Conservation (phyloP, 2,329 filamentous ascomycete species). For the Trichoderma sp. region DNA sequence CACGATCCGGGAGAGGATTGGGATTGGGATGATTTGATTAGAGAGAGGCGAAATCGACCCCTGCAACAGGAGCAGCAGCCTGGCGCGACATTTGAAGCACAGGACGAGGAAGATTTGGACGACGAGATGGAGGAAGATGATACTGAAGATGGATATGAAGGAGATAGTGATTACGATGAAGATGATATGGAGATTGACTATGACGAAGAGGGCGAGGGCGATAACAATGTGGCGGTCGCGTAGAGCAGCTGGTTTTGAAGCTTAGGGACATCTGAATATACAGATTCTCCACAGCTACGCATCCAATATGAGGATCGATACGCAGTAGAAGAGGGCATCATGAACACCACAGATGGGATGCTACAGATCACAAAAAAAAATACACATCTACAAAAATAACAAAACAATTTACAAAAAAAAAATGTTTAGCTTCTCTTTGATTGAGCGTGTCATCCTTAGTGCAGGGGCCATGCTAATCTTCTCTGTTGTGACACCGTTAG, state of each 20-base stretch:
- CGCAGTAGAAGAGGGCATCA: background rate
- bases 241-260: background rate
- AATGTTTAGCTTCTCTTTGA: constrained; percentile 70
- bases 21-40: constrained; percentile 35
- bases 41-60: constrained; percentile 16
- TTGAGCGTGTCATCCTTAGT: constrained; percentile 94
- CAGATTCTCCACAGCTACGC: too few species aligned
- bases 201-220: background rate
- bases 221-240: background rate
- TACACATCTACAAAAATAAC: background rate
- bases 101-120: background rate
- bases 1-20: constrained; percentile 30
- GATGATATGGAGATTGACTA: background rate
- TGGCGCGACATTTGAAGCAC: background rate
- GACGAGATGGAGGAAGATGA: constrained; percentile 20
- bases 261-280: background rate
- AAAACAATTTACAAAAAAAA: constrained; percentile 23
- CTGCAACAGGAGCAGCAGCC: constrained; percentile 1
- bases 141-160: constrained; percentile 18
- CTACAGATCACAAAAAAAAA: background rate
- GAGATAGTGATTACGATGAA: constrained; percentile 8
- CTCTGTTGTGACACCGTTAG: constrained; percentile 35
- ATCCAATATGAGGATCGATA: background rate
- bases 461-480: constrained; percentile 83
- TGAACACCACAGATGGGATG: background rate